phyloP scores from a whole-genome alignment of 495 filamentous ascomycete species.

The Trichoderma erinaceum region DNA sequence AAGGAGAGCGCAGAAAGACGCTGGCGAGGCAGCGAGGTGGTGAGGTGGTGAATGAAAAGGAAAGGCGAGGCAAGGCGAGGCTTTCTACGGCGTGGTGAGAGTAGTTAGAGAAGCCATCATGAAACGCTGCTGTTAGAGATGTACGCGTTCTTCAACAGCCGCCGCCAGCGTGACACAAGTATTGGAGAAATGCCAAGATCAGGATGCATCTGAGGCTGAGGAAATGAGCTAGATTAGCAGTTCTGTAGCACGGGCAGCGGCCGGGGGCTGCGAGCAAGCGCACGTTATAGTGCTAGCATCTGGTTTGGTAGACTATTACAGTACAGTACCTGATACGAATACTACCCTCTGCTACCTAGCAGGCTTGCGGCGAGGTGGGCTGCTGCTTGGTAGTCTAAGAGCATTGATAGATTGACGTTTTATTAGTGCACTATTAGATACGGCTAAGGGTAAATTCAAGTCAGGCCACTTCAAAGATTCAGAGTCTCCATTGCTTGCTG shows the following conservation, averaged over 20 bases:
- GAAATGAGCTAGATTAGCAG: neutral
- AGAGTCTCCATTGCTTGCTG: no score
- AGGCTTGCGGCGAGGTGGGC: no score
- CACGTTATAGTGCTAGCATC: neutral
- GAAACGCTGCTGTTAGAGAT: slow-evolving; percentile 9
- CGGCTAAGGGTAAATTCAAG: no score
- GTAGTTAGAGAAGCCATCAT: neutral
- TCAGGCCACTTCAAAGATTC: no score
- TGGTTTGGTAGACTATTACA: neutral
- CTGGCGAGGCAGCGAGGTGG: neutral
- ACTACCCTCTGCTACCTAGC: neutral
- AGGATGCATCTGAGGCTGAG: slow-evolving; percentile 9
- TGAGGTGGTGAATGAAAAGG: no score
- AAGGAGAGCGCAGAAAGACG: neutral
- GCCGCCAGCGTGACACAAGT: neutral
- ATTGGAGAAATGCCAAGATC: slow-evolving; percentile 1
- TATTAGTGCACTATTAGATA: no score
- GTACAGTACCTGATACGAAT: neutral
- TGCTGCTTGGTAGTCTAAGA: no score
- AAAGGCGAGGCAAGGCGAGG: neutral
- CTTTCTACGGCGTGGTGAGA: neutral
- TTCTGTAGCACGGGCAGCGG: neutral
- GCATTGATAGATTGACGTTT: no score
- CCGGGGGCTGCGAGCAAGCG: neutral
- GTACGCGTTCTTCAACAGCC: neutral